Percentiles rank a stretch among this genome's conserved stretches.
phyloP scores from a whole-genome alignment of 495 filamentous ascomycete species.

The Usnea hakonensis region DNA sequence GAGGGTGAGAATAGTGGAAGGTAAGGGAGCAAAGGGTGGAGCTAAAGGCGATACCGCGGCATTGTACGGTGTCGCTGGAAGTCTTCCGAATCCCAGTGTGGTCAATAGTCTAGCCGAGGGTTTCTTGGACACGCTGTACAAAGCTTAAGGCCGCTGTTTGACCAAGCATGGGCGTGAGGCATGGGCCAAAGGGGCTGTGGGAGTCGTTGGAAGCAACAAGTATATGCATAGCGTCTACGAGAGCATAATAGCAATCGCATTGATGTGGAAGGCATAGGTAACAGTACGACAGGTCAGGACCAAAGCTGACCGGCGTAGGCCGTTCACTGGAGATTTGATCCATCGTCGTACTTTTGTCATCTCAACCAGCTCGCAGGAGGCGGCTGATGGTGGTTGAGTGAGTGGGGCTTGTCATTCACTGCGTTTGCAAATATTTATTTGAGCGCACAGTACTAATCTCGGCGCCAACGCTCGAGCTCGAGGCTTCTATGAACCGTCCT shows the following conservation, averaged over 20 bases:
- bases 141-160: conserved; percentile 52
- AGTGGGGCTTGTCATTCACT: too few relatives aligned
- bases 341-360: too few relatives aligned
- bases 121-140: conserved; percentile 94
- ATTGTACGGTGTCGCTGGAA: conserved; percentile 91
- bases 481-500: too few relatives aligned
- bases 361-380: too few relatives aligned
- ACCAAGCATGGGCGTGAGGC: neutral
- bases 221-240: conserved; percentile 10
- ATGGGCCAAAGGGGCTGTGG: neutral
- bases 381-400: too few relatives aligned
- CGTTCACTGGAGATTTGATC: too few relatives aligned
- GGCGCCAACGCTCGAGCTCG: too few relatives aligned
- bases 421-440: too few relatives aligned
- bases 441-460: too few relatives aligned
- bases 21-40: conserved; percentile 60
- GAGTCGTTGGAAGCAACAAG: neutral
- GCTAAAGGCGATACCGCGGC: conserved; percentile 67
- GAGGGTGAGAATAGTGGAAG: conserved; percentile 56
- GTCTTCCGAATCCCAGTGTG: conserved; percentile 88
- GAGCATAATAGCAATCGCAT: neutral
- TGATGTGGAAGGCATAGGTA: neutral
- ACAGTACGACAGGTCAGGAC: neutral
- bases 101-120: conserved; percentile 83
- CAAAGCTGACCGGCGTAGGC: neutral